Conservation (phyloP, 305 asterid genomes). For the Fraxinus angustifolia region DNA sequence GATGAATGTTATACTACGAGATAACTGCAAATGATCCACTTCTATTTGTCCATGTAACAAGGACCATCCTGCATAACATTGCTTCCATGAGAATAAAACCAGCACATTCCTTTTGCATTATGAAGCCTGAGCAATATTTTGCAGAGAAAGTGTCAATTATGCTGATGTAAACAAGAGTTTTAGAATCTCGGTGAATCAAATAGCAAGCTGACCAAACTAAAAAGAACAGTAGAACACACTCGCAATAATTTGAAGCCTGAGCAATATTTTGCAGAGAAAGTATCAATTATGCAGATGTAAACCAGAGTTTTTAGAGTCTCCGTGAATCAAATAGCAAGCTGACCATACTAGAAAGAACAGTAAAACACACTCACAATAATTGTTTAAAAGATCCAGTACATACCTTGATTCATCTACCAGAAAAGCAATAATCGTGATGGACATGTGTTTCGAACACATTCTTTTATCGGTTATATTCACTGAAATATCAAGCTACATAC, state of each 20-base stretch:
- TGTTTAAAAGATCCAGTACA: not conserved
- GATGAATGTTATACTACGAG: not conserved
- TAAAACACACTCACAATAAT: not conserved
- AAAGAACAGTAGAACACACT: not conserved
- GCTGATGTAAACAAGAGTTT: not conserved
- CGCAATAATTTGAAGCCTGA: not conserved
- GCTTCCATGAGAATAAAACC: not conserved
- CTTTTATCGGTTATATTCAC: not conserved
- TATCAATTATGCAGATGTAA: not conserved
- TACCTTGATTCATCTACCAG: not conserved
- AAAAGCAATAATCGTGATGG: not conserved
- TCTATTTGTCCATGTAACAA: not conserved
- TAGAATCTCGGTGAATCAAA: not conserved
- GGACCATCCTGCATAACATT: not conserved
- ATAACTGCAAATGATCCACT: not conserved
- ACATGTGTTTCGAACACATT: too few relatives aligned
- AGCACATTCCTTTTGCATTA: not conserved
- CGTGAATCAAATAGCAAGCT: not conserved
- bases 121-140: not conserved
- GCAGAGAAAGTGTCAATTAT: not conserved
- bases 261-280: not conserved
- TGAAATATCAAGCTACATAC: not conserved
- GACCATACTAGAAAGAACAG: not conserved
- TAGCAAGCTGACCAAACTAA: not conserved
- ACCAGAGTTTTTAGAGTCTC: not conserved